Base-by-base conservation (phyloP, 768 basidiomycete species). In the Cubamyces sp. region DNA sequence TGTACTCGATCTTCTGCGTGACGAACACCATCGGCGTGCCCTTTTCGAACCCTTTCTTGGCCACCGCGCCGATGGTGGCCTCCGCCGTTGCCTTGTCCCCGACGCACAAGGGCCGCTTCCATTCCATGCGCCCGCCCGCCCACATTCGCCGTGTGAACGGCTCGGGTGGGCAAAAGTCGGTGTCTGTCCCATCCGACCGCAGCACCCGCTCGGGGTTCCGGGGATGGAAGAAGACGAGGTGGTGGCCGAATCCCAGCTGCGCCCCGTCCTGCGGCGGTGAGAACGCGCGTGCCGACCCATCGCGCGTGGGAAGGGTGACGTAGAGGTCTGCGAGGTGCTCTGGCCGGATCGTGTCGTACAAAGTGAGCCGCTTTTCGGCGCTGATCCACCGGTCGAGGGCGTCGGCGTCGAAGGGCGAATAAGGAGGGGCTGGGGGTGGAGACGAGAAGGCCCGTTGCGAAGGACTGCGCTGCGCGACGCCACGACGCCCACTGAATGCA, bases 131-230 rank as follows among this genome's bases (percentile, higher is more conserved):
- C 3, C 90, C 91, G 21, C 87, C 82, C 3, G 88, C 89, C 90
- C 90, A 92, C 91, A 92, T 92, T n/a, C 90, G 78, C 59, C 86
- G 80, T 26, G 84, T 82, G 74, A 90, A 91, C 2, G 90, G 90
- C 52, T 81, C 76, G 0, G 90, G 90, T 1, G 90, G 88, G 65
- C 86, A 86, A 54, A 90, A 86, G 50, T 87, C 84, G 1, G 82
- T 78, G 54, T 90, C 90, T 14, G 90, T 91, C 16, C 88, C 90
- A 67, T 92, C 90, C n/a, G 77, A 66, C 14, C 86, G 81, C 41
- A 92, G 77, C 19, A 72, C 70, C 14, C 69, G 52, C 69, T 90
- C 88, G 0, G 88, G 82, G 39, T 79, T 81, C 34, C 84, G 81
- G 3, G 84, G 82, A 58, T 90, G 87, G 74, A 92, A 92, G 78